These are phyloP conservation scores for Zelopaecilomyces penicillatus DNA, from an alignment of 2,329 filamentous ascomycete species.

Conservation along the genomic window DNA sequence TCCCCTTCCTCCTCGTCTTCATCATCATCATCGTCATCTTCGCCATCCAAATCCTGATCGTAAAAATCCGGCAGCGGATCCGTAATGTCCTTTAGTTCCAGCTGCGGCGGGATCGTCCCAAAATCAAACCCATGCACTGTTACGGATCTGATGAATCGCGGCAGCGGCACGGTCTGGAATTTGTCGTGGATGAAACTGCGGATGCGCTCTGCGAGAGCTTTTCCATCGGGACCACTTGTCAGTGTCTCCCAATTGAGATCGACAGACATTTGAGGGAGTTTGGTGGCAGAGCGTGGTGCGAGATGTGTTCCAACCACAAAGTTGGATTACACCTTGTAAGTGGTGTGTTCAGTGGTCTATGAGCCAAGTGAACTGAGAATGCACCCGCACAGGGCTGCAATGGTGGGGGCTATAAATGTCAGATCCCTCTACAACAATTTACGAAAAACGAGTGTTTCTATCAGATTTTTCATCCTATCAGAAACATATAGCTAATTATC, in stretches of 20 bases:
- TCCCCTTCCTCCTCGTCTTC: conserved; percentile 20
- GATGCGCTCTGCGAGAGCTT: conserved; percentile 75
- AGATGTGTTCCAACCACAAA: too few species aligned
- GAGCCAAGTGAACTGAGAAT: too few species aligned
- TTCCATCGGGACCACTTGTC: conserved; percentile 80
- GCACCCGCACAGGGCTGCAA: too few species aligned
- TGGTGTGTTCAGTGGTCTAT: too few species aligned
- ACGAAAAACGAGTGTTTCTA: too few species aligned
- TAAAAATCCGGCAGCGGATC: conserved; percentile 96
- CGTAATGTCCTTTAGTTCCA: conserved; percentile 94
- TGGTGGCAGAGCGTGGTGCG: too few species aligned
- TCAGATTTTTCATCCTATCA: too few species aligned
- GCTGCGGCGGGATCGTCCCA: conserved; percentile 69
- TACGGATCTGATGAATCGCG: conserved; percentile 94
- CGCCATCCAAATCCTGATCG: conserved; percentile 61
- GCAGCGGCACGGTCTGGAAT: conserved; percentile 85
- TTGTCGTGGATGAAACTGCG: conserved; percentile 91
- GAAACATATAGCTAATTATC: too few species aligned
- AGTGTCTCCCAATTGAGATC: conserved; percentile 94
- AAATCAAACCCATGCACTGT: conserved; percentile 93
- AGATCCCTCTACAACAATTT: too few species aligned
- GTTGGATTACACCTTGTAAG: too few species aligned
- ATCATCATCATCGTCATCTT: conserved; percentile 32
- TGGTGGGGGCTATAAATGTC: too few species aligned
- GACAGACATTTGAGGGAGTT: conserved; percentile 66